Base-by-base conservation (phyloP, 805 yeast species). In the Hanseniaspora mollemarum region DNA sequence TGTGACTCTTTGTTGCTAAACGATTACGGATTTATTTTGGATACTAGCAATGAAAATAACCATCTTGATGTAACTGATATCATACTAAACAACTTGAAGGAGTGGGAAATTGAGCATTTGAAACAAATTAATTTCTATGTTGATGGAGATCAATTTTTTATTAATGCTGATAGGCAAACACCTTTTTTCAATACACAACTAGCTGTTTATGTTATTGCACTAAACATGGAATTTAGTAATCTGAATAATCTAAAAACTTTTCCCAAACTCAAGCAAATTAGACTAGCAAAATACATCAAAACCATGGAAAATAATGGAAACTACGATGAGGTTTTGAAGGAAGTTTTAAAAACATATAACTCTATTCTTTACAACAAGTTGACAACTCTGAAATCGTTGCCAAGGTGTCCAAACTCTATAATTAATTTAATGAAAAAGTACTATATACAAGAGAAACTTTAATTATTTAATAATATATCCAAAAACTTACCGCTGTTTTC, bases 21-120 rank as follows among this genome's bases (percentile, higher is more conserved):
- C 58, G 97, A 90, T 63, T 90, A 90, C 60, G 97, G 96, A 0
- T 90, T 90, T 68, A 71, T 72, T 33, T 63, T 83, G 1, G 60
- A 62, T 0, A 25, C 22, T 12, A 59, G 62, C 1, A 86, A 87
- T 60, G 65, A 62, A 19, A 83, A 88, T 87, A 80, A 86, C 57
- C 78, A 68, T 55, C 61, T 87, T 2, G 94, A 88, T 60, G 60
- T 88, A 3, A 65, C 83, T 13, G 41, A 48, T 3, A 35, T 42
- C 6, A 42, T 42, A 5, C 7, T 35, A 25, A 25, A 12, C 3
- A 16, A 36, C 28, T n/a, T 48, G 10, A 48, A 25, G 25, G 10
- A n/a, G 1, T 24, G 26, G n/a, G 51, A 48, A 16, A 10, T 48
- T 13, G 29, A 40, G 2, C 40, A 40, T 33, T 16, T 48, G 33